Evolutionary conservation across 345 rosid genomes (phyloP).

Genomic region (Eucalyptus caleyi): DNA sequence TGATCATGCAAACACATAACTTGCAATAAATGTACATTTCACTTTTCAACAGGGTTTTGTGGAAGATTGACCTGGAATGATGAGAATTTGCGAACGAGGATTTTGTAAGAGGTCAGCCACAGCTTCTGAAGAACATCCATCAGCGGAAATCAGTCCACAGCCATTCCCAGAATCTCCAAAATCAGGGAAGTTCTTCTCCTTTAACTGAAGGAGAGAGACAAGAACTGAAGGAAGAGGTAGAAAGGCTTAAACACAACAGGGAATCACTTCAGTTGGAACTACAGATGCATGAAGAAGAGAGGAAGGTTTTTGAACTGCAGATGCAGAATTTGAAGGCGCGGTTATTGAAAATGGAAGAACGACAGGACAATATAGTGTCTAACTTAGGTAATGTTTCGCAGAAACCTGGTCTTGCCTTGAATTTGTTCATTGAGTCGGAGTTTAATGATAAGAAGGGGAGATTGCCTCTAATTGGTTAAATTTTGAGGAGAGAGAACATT

Average conservation of each 20-base stretch:
- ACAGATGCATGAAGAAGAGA: slow-evolving; percentile 41
- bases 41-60: slow-evolving; percentile 47
- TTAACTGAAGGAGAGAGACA: slow-evolving; percentile 57
- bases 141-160: slow-evolving; percentile 88
- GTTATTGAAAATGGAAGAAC: slow-evolving; percentile 42
- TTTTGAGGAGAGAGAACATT: slow-evolving; percentile 8
- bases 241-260: slow-evolving; percentile 43
- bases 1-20: not conserved
- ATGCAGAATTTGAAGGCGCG: slow-evolving; percentile 53
- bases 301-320: slow-evolving; percentile 40
- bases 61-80: slow-evolving; percentile 66
- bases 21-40: not conserved
- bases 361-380: slow-evolving; percentile 43
- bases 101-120: slow-evolving; percentile 62
- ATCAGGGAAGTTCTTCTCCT: slow-evolving; percentile 30
- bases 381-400: slow-evolving; percentile 35
- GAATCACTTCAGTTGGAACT: slow-evolving; percentile 39
- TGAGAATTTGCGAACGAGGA: slow-evolving; percentile 92
- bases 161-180: slow-evolving; percentile 57
- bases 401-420: slow-evolving; percentile 53
- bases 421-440: slow-evolving; percentile 36
- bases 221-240: slow-evolving; percentile 46
- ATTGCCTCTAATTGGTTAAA: slow-evolving; percentile 33
- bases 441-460: slow-evolving; percentile 61
- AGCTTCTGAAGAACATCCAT: slow-evolving; percentile 75